phyloP scores from a whole-genome alignment of 805 yeast species.

The Teunomyces aglyptinius region DNA sequence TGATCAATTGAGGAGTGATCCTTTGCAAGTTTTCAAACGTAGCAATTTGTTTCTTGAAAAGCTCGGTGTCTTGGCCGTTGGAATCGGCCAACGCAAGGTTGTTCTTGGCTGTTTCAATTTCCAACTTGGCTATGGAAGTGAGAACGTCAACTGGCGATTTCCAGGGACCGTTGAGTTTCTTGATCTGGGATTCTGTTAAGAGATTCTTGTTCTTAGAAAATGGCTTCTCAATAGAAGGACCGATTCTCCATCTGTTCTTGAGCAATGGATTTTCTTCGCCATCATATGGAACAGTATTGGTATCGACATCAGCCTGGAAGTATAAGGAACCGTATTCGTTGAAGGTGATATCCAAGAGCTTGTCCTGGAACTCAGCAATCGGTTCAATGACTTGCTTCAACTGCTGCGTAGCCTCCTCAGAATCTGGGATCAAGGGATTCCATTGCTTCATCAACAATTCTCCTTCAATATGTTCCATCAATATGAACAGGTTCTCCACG shows the following conservation, averaged over 20 bases:
- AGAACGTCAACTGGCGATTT: constrained; percentile 61
- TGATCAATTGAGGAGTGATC: constrained; percentile 59
- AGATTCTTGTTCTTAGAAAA: constrained; percentile 67
- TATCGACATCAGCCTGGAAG: constrained; percentile 67
- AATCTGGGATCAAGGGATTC: constrained; percentile 76
- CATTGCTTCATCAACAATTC: constrained; percentile 83
- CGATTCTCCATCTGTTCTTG: constrained; percentile 78
- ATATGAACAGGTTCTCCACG: constrained; percentile 69
- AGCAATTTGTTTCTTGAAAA: constrained; percentile 49
- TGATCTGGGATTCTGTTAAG: constrained; percentile 49
- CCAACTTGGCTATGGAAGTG: constrained; percentile 60
- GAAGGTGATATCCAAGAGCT: constrained; percentile 57
- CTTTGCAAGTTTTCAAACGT: constrained; percentile 60
- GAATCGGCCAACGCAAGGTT: constrained; percentile 52
- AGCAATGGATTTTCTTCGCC: constrained; percentile 59
- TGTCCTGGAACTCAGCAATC: constrained; percentile 62
- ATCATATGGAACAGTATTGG: constrained; percentile 49
- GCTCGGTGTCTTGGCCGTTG: constrained; percentile 40
- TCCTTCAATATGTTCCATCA: constrained; percentile 80
- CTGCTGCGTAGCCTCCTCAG: constrained; percentile 47
- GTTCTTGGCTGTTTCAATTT: constrained; percentile 57
- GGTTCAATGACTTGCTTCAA: constrained; percentile 67
- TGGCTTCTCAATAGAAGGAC: constrained; percentile 80
- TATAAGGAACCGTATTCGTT: constrained; percentile 79
- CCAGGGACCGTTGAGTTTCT: constrained; percentile 77